Evolutionary conservation across 148 eudicot species (phyloP).

Genomic region (Diospyros lotus): DNA sequence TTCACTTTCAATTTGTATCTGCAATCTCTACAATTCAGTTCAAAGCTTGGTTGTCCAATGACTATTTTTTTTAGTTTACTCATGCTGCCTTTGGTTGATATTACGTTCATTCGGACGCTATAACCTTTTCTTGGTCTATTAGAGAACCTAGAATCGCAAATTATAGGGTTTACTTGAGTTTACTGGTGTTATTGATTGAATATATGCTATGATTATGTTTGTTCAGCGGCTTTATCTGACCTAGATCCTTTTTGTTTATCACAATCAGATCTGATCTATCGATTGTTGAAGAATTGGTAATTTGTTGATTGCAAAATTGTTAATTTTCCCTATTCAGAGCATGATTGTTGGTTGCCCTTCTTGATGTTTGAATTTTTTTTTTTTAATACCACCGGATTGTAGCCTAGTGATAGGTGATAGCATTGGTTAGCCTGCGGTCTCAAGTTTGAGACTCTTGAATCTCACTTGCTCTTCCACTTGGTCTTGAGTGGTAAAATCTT

Average conservation of each 20-base stretch:
- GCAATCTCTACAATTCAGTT: not conserved
- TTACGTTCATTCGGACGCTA: too few species aligned
- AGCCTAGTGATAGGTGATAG: too few species aligned
- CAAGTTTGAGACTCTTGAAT: too few species aligned
- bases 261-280: not conserved
- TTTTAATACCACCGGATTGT: too few species aligned
- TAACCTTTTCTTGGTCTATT: not conserved
- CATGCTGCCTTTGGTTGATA: too few species aligned
- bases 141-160: not conserved
- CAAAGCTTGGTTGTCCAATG: not conserved
- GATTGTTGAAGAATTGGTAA: not conserved
- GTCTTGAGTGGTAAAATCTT: too few species aligned
- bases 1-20: not conserved
- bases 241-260: conserved; percentile 8
- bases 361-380: not conserved
- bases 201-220: not conserved
- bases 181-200: not conserved
- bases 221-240: too few species aligned
- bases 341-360: not conserved
- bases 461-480: too few species aligned
- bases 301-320: not conserved
- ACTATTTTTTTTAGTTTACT: not conserved
- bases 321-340: not conserved
- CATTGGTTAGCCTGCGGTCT: too few species aligned
- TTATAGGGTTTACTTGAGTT: conserved; percentile 4